Percentiles rank a stretch among this genome's conserved stretches.
These are phyloP conservation scores for Limonium bicolor DNA, from an alignment of 148 eudicot species.

Conservation along the genomic window DNA sequence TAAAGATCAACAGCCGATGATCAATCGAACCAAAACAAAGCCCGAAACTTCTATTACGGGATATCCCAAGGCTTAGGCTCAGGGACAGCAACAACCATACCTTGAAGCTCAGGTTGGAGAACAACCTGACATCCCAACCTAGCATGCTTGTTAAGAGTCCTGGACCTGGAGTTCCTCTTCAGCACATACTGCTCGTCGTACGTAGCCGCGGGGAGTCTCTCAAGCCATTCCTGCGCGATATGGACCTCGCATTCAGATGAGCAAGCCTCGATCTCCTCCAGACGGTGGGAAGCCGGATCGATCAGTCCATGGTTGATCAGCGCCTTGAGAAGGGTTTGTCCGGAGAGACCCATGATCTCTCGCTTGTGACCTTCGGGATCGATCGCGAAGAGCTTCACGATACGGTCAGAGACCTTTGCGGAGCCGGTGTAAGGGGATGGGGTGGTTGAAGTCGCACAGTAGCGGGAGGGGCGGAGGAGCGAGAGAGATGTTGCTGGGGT, in stretches of 20 bases:
- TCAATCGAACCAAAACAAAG: background rate
- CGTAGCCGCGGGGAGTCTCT: conserved; percentile 47
- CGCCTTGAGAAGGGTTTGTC: conserved; percentile 73
- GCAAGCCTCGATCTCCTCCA: conserved; percentile 94
- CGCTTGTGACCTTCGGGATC: conserved; percentile 64
- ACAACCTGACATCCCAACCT: conserved; percentile 92
- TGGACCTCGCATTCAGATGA: conserved; percentile 97
- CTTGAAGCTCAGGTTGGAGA: conserved; percentile 52
- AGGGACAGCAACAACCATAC: conserved; percentile 98
- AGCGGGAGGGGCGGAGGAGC: conserved; percentile 31
- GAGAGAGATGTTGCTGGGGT: too few relatives aligned
- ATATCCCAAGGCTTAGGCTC: conserved; percentile 90
- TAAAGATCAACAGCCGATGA: too few relatives aligned
- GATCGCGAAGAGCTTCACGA: conserved; percentile 66
- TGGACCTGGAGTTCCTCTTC: conserved; percentile 31
- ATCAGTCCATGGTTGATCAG: conserved; percentile 55
- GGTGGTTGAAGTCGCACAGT: conserved; percentile 21
- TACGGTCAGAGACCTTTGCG: conserved; percentile 75
- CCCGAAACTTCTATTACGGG: conserved; percentile 24
- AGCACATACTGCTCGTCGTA: conserved; percentile 86
- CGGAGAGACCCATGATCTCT: conserved; percentile 59
- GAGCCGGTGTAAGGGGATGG: conserved; percentile 14
- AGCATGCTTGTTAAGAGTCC: conserved; percentile 66
- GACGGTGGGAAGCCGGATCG: conserved; percentile 83
- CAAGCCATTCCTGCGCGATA: conserved; percentile 92